phyloP scores from a whole-genome alignment of 805 yeast species.

The Zygotorulaspora florentina region DNA sequence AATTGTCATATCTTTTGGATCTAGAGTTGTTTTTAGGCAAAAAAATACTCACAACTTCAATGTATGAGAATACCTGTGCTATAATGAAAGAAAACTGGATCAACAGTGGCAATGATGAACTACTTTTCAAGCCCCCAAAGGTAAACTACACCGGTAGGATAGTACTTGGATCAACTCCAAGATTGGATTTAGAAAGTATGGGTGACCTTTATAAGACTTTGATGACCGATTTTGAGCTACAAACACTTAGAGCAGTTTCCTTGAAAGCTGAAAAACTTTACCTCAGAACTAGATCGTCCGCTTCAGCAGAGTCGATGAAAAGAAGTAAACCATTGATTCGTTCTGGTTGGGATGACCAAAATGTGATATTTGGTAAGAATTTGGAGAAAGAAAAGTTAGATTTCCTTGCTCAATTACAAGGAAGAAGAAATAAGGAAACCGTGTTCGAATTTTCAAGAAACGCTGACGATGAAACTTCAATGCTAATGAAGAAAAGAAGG shows the following conservation, averaged over 20 bases:
- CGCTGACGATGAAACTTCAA: constrained; percentile 64
- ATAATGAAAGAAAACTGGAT: constrained; percentile 46
- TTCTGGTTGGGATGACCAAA: constrained; percentile 87
- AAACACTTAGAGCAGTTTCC: constrained; percentile 64
- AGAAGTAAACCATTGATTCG: constrained; percentile 73
- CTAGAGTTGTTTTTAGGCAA: constrained; percentile 85
- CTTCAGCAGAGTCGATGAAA: constrained; percentile 81
- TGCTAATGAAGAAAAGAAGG: constrained; percentile 82
- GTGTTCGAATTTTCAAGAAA: constrained; percentile 83
- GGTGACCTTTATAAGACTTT: constrained; percentile 68
- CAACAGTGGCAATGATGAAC: constrained; percentile 37
- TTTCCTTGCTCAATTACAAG: constrained; percentile 66
- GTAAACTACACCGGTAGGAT: constrained; percentile 69
- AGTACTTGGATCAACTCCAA: constrained; percentile 79
- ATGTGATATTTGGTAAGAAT: constrained; percentile 72
- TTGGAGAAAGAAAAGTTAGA: constrained; percentile 66
- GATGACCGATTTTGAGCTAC: constrained; percentile 65
- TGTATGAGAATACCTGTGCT: constrained; percentile 60
- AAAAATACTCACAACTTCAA: constrained; percentile 64
- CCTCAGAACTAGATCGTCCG: constrained; percentile 77
- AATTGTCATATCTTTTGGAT: constrained; percentile 85
- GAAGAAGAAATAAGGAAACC: constrained; percentile 76
- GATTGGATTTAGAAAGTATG: constrained; percentile 62
- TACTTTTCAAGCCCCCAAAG: constrained; percentile 46
- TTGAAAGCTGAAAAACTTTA: constrained; percentile 84